phyloP scores from a whole-genome alignment of 495 filamentous ascomycete genomes.

The Aspergillus haitiensis region DNA sequence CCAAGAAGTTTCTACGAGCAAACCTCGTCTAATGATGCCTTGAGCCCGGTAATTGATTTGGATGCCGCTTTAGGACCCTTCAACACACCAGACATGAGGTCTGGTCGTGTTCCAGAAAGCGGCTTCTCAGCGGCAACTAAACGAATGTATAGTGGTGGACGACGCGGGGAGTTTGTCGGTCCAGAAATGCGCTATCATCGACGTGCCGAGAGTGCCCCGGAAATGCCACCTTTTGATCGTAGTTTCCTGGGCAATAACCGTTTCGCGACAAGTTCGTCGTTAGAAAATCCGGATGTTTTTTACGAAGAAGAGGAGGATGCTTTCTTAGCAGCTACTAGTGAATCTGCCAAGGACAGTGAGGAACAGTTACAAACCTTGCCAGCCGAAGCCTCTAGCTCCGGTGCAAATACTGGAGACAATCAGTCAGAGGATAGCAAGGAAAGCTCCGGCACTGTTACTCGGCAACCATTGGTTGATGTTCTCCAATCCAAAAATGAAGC shows the following conservation, averaged over 20 bases:
- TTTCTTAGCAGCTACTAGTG: constrained; percentile 44
- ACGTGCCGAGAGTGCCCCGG: constrained; percentile 88
- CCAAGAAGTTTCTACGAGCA: constrained; percentile 50
- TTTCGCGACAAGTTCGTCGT: constrained; percentile 64
- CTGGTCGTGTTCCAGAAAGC: constrained; percentile 49
- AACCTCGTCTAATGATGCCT: constrained; percentile 53
- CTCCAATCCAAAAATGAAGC: constrained; percentile 16
- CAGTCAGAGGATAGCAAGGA: constrained; percentile 41
- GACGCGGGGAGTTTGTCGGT: constrained; percentile 68
- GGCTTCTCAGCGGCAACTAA: constrained; percentile 63
- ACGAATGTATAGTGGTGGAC: constrained; percentile 85
- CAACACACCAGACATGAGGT: constrained; percentile 67
- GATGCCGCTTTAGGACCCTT: constrained; percentile 95
- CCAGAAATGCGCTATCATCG: constrained; percentile 89
- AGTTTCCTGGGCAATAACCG: constrained; percentile 62
- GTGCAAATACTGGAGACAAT: constrained; percentile 24
- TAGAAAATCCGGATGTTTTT: constrained; percentile 81
- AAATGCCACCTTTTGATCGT: constrained; percentile 78
- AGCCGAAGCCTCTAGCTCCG: neutral
- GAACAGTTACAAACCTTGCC: constrained; percentile 7
- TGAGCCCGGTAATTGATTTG: constrained; percentile 84
- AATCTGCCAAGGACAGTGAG: constrained; percentile 31
- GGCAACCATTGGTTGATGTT: constrained; percentile 30
- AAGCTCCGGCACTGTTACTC: constrained; percentile 43
- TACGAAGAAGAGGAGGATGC: constrained; percentile 94